These are phyloP conservation scores for Apophysomyces sp. DNA, from an alignment of 371 early-diverging fungal species.

Conservation along the genomic window DNA sequence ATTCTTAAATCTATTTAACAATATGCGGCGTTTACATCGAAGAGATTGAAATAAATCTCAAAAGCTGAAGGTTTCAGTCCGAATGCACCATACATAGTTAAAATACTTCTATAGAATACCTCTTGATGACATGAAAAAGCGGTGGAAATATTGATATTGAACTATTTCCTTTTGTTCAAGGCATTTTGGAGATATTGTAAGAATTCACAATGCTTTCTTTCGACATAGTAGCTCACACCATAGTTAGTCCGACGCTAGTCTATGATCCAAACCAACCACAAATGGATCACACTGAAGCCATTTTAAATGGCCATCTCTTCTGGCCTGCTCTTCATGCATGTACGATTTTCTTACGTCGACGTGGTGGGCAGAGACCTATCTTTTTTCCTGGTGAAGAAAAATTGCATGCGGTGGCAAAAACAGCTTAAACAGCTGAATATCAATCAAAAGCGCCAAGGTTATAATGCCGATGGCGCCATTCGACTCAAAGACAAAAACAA, in stretches of 20 bases:
- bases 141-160: background rate
- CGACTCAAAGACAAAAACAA: background rate
- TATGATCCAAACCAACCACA: background rate
- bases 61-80: too few species aligned
- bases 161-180: background rate
- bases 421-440: background rate
- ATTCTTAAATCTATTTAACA: too few species aligned
- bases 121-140: background rate
- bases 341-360: background rate
- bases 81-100: too few species aligned
- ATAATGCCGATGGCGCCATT: constrained; percentile 3
- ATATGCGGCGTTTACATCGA: too few species aligned
- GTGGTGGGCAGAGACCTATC: background rate
- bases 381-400: constrained; percentile 5
- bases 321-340: background rate
- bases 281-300: background rate
- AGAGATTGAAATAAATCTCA: too few species aligned
- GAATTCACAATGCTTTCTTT: background rate
- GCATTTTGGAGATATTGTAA: background rate
- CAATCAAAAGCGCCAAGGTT: background rate
- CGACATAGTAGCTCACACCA: background rate
- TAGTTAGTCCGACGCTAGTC: background rate
- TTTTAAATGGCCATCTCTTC: too few species aligned
- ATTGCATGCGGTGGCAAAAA: background rate
- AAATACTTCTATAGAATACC: too few species aligned